Evolutionary conservation across 2,329 filamentous ascomycete species (phyloP).

Genomic region (Claviceps sp.): DNA sequence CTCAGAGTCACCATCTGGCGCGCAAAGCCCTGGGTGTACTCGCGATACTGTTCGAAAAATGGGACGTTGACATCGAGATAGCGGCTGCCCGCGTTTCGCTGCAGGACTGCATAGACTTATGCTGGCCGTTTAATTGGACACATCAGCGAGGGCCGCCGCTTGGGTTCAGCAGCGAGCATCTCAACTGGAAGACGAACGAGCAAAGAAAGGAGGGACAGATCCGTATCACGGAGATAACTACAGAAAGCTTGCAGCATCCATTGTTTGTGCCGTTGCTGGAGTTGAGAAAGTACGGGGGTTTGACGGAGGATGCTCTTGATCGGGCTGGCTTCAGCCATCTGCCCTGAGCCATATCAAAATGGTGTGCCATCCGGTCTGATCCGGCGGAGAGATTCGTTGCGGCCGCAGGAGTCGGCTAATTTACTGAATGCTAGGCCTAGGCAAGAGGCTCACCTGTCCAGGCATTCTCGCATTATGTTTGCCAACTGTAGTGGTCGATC

Average conservation of each 20-base stretch:
- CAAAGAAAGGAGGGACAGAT: background rate
- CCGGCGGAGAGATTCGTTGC: too few species aligned
- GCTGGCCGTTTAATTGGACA: background rate
- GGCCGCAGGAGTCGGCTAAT: too few species aligned
- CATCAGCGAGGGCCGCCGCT: background rate
- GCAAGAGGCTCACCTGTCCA: too few species aligned
- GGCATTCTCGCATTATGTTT: too few species aligned
- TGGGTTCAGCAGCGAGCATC: background rate
- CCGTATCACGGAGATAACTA: background rate
- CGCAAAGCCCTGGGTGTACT: slow-evolving; percentile 45
- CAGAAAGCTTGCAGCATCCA: background rate
- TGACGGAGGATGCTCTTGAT: background rate
- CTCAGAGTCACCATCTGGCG: slow-evolving; percentile 43
- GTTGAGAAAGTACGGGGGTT: background rate
- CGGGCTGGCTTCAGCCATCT: background rate
- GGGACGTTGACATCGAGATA: slow-evolving; percentile 40
- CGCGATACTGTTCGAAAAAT: slow-evolving; percentile 40
- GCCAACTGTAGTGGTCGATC: too few species aligned
- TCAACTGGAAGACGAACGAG: background rate
- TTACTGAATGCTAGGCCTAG: too few species aligned
- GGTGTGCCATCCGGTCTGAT: too few species aligned
- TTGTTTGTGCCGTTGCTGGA: background rate
- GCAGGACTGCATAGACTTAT: slow-evolving; percentile 17
- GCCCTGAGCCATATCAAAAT: too few species aligned
- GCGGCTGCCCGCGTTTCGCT: slow-evolving; percentile 14